Evolutionary conservation across 139 green algal genomes (phyloP).

Genomic region (Tetraselmis chui): DNA sequence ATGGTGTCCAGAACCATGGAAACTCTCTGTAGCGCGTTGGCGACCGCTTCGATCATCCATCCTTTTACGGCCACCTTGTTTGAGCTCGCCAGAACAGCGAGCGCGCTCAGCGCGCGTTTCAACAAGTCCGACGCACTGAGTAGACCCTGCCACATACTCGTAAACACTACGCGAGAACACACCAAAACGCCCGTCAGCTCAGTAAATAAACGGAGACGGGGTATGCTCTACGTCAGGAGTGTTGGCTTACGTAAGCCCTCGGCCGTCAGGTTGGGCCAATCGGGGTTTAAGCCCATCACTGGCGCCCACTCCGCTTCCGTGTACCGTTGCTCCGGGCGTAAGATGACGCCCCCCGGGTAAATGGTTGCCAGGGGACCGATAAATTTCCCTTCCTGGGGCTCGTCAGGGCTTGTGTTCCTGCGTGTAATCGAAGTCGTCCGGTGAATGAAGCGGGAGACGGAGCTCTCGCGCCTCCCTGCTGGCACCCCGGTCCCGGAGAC

Average conservation of each 20-base stretch:
- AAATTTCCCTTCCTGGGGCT: no score
- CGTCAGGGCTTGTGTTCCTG: no score
- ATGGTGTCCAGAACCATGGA: neutral
- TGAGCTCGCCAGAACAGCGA: neutral
- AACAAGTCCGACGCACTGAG: neutral
- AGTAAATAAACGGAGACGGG: no score
- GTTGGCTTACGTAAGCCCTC: neutral
- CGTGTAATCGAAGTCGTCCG: no score
- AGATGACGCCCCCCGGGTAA: neutral
- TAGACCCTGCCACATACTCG: neutral
- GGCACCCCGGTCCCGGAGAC: no score
- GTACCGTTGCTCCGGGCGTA: neutral
- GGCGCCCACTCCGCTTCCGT: neutral
- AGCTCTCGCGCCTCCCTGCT: no score
- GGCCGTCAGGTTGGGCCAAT: neutral
- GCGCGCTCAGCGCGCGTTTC: neutral
- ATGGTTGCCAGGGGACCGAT: neutral
- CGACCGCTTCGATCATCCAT: neutral
- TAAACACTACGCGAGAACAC: neutral
- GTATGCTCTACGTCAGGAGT: no score
- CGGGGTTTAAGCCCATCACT: neutral
- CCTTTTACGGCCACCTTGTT: neutral
- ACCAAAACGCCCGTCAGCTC: neutral
- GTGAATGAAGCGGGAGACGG: no score
- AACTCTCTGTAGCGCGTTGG: neutral